Evolutionary conservation across 169 alveolate genomes (phyloP).

Genomic region (Eimeria brunetti): DNA sequence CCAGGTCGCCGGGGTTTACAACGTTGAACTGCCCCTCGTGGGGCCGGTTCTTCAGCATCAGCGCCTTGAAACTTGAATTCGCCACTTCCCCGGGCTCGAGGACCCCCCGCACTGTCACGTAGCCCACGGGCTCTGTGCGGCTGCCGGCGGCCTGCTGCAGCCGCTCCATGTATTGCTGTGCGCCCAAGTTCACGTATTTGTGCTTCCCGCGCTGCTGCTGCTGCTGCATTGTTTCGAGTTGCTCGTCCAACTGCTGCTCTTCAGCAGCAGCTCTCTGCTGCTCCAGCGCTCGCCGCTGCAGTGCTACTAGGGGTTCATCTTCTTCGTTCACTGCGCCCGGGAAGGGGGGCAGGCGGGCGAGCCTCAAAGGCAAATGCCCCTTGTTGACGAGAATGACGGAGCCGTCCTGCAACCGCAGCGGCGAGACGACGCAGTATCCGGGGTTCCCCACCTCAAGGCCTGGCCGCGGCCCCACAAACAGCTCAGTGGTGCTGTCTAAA

Average conservation of each 20-base stretch:
- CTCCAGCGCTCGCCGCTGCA: slow-evolving; percentile 49
- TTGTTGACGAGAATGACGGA: slow-evolving; percentile 87
- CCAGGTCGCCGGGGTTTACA: slow-evolving; percentile 86
- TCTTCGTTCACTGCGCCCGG: slow-evolving; percentile 39
- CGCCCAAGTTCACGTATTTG: slow-evolving; percentile 50
- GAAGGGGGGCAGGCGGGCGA: slow-evolving; percentile 71
- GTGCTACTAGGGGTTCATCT: background rate
- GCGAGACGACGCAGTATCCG: slow-evolving; percentile 88
- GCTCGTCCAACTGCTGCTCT: background rate
- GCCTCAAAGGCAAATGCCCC: slow-evolving; percentile 87
- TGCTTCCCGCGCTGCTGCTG: slow-evolving; percentile 32
- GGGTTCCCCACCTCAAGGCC: slow-evolving; percentile 82
- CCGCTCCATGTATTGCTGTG: slow-evolving; percentile 40
- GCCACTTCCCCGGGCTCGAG: slow-evolving; percentile 89
- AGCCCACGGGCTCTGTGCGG: slow-evolving; percentile 86
- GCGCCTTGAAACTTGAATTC: slow-evolving; percentile 71
- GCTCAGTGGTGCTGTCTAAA: slow-evolving; percentile 87
- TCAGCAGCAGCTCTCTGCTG: background rate
- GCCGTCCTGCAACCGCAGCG: slow-evolving; percentile 90
- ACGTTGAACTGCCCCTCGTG: slow-evolving; percentile 83
- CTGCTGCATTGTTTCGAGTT: background rate
- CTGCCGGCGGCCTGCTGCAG: slow-evolving; percentile 24
- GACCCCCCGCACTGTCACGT: slow-evolving; percentile 90
- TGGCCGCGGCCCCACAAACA: slow-evolving; percentile 90
- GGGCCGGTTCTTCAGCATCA: slow-evolving; percentile 67